phyloP scores from a whole-genome alignment of 306 rosid genomes.

The Astragalus membranaceus region DNA sequence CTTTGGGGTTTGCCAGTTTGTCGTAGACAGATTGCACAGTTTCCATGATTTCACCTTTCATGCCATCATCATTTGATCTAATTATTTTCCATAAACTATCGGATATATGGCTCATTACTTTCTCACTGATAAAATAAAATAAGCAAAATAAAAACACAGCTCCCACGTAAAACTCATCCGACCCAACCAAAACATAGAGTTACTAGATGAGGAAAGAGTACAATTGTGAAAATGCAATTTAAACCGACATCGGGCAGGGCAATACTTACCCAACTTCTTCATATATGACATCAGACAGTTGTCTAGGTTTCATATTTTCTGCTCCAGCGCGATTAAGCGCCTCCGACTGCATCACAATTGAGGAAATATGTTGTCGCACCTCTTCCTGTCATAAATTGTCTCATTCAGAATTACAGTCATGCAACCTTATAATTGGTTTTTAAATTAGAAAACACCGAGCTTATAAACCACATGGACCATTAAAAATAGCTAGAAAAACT shows the following conservation, averaged over 20 bases:
- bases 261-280: conserved; percentile 71
- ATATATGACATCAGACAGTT: conserved; percentile 76
- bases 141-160: not conserved
- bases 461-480: not conserved
- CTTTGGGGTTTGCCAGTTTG: conserved; percentile 48
- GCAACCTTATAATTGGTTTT: not conserved
- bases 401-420: conserved; percentile 14
- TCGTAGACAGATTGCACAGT: conserved; percentile 74
- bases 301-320: conserved; percentile 87
- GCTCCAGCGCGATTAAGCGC: conserved; percentile 66
- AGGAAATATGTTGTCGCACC: conserved; percentile 48
- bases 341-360: conserved; percentile 60
- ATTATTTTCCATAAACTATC: conserved; percentile 82
- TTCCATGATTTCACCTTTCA: conserved; percentile 67
- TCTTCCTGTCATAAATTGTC: conserved; percentile 45
- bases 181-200: not conserved
- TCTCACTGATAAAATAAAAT: conserved; percentile 37
- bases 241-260: not conserved
- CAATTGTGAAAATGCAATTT: not conserved
- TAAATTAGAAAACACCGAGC: not conserved
- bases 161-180: not conserved
- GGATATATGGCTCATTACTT: conserved; percentile 66
- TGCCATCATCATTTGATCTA: conserved; percentile 66
- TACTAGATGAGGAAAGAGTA: not conserved
- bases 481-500: not conserved